These are phyloP conservation scores for Lyophyllum decastes DNA, from an alignment of 768 basidiomycete species.

Conservation along the genomic window DNA sequence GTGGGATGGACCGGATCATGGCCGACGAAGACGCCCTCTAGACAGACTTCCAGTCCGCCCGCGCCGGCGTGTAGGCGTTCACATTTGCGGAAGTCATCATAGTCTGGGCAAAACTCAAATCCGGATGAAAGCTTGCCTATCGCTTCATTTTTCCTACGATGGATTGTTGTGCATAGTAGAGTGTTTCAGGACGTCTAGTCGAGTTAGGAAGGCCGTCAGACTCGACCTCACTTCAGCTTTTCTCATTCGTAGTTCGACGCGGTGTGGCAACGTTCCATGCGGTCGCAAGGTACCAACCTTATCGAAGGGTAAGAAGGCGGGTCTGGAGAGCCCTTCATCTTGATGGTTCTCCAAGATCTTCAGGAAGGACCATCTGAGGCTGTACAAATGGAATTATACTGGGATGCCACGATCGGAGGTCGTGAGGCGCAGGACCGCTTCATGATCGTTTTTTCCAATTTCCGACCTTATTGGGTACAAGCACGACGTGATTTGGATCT, in stretches of 20 bases:
- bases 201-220: too few relatives aligned
- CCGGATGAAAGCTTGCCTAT: neutral
- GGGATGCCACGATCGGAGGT: constrained; percentile 7
- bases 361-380: neutral
- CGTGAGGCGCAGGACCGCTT: constrained; percentile 1
- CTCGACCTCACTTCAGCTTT: neutral
- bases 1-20: neutral
- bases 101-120: neutral
- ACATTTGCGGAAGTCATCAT: neutral
- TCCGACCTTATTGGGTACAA: neutral
- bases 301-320: neutral
- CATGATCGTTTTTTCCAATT: constrained; percentile 15
- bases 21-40: neutral
- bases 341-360: neutral
- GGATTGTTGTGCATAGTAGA: neutral
- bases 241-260: neutral
- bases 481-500: neutral
- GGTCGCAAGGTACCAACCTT: neutral
- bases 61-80: neutral
- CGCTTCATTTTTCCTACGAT: too few relatives aligned
- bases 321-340: too few relatives aligned
- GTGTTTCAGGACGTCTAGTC: too few relatives aligned
- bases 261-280: neutral
- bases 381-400: neutral
- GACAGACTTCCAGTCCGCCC: neutral